Evolutionary conservation across 176 grass and related monocot genomes (phyloP), one percentile per base, ranked within the genome.

Genomic region (Ananas comosus): DNA sequence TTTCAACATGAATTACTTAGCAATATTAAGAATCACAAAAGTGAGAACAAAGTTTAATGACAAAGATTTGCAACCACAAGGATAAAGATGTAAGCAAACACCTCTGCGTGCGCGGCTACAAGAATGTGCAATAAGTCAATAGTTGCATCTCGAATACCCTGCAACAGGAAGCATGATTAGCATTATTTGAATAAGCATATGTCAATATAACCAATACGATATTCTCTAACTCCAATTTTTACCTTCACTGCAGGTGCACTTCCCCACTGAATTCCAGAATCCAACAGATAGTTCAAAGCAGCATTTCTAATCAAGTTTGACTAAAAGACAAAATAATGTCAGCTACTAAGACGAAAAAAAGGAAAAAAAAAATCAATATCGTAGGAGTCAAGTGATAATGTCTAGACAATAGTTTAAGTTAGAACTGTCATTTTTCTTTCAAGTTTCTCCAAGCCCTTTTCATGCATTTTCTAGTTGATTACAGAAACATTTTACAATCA

Each of bases 141-240:
- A 73, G 90, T 90, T 88, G 90, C 90, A 82, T 99, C 94, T 68
- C 94, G 85, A 72, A 99, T 88, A 83, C 94, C 90, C 94, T 99
- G 84, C 67, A 68, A 88, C 47, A 75, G 78, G 61, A 50, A 61
- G 57, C 83, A 90, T 51, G 2, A 63, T 69, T 58, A 13, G 22
- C 49, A 86, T 74, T 29, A 58, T 68, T n/a, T 67, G 53, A 66
- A 21, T 70, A 21, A 13, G 33, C 47, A 71, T 7, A 53, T 14
- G 14, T 59, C 84, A 9, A 9, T 0, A 16, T 8, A 57, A 57
- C 14, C 53, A 22, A 9, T 22, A 21, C 56, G 2, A 61, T 61
- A 1, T 61, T 61, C 21, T 22, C 10, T 2, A 17, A 17, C 56
- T 61, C 56, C 33, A 42, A 42, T 42, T 61, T 74, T 72, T 87